A percentile compares a stretch with the other conserved stretches of the same genome.
Evolutionary conservation across 352 stramenopile genomes (phyloP).

Genomic region (Sclerospora graminicola): DNA sequence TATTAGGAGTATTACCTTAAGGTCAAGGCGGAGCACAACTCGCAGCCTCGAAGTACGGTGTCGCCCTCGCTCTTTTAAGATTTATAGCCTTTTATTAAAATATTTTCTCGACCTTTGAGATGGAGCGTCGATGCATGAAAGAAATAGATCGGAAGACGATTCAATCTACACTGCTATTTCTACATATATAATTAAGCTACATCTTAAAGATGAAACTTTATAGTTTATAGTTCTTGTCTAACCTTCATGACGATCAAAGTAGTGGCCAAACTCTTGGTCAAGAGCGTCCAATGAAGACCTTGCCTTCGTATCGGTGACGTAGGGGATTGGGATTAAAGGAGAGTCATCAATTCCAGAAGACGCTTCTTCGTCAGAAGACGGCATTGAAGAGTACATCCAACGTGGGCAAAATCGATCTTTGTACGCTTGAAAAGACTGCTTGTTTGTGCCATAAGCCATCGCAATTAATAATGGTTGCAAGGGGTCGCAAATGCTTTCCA

Average conservation of each 20-base stretch:
- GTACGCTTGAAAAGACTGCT: conserved; percentile 57
- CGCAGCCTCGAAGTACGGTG: conserved; percentile 13
- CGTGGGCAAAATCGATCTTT: conserved; percentile 53
- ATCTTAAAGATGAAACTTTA: conserved; percentile 13
- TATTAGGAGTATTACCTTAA: conserved; percentile 64
- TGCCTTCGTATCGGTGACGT: conserved; percentile 3
- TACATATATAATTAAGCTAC: conserved; percentile 20
- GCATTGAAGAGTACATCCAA: conserved; percentile 53
- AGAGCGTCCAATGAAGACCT: conserved; percentile 14
- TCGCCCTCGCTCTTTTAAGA: conserved; percentile 67
- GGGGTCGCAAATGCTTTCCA: conserved; percentile 66
- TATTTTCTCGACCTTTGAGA: not conserved
- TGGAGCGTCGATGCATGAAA: not conserved
- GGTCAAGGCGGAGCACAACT: conserved; percentile 42
- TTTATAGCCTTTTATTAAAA: not conserved
- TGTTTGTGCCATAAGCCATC: conserved; percentile 62
- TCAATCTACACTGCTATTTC: conserved; percentile 14
- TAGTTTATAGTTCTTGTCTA: not conserved
- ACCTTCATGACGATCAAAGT: conserved; percentile 27
- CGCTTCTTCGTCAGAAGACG: conserved; percentile 58
- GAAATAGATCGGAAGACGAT: conserved; percentile 7
- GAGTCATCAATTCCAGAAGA: conserved; percentile 41
- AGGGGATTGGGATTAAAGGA: conserved; percentile 22
- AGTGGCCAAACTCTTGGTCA: conserved; percentile 31
- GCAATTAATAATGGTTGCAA: conserved; percentile 60